These are phyloP conservation scores for Pyrus pyrifolia DNA, from an alignment of 306 rosid species.

Conservation along the genomic window DNA sequence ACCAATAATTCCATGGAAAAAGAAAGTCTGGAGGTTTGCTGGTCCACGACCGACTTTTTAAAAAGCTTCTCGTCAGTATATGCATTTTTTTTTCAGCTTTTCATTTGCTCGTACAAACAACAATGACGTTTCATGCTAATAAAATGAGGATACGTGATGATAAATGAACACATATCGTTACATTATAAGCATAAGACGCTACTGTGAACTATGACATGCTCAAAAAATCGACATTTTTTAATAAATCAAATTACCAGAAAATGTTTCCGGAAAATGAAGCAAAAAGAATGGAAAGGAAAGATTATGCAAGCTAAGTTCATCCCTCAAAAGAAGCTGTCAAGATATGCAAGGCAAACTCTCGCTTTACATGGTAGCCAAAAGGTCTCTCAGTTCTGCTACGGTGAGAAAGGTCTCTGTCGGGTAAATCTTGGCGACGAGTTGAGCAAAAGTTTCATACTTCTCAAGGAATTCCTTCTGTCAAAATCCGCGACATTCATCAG, in stretches of 20 bases:
- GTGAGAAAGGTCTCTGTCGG: slow-evolving; percentile 61
- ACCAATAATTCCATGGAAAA: neutral
- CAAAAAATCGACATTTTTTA: neutral
- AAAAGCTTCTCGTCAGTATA: too few species aligned
- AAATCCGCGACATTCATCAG: slow-evolving; percentile 24
- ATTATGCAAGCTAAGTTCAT: slow-evolving; percentile 4
- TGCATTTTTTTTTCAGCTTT: too few species aligned
- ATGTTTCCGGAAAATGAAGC: neutral
- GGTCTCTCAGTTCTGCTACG: slow-evolving; percentile 60
- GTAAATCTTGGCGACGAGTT: slow-evolving; percentile 76
- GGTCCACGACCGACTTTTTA: neutral
- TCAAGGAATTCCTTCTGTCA: slow-evolving; percentile 90
- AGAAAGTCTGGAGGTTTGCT: too few species aligned
- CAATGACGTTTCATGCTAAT: too few species aligned
- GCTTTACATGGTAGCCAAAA: slow-evolving; percentile 60
- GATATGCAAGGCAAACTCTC: slow-evolving; percentile 10
- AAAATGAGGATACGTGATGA: too few species aligned
- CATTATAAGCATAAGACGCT: too few species aligned
- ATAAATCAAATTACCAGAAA: slow-evolving; percentile 18
- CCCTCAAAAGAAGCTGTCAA: slow-evolving; percentile 14
- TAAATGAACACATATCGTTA: too few species aligned
- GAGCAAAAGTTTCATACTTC: slow-evolving; percentile 80
- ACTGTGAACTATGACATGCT: too few species aligned
- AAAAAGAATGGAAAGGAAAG: neutral
- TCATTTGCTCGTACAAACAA: too few species aligned